Percentiles rank a stretch among this genome's conserved stretches.
phyloP scores from a whole-genome alignment of 257 asterid genomes.

The Fraxinus cuspidata region DNA sequence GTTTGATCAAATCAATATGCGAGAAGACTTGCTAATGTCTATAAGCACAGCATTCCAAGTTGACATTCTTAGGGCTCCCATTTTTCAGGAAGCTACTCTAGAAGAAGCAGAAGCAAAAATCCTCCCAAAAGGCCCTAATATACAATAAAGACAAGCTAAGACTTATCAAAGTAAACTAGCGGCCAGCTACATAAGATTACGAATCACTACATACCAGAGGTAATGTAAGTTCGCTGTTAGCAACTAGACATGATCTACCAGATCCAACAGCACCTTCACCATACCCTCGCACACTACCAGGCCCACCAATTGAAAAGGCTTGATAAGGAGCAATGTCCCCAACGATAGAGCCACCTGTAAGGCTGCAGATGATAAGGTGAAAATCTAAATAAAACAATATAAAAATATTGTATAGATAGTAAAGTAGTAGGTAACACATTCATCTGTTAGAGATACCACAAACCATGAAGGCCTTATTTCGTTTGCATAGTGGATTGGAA shows the following conservation, averaged over 20 bases:
- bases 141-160: background rate
- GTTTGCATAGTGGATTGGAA: conserved; percentile 9
- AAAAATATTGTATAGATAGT: background rate
- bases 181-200: background rate
- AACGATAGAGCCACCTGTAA: conserved; percentile 89
- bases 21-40: background rate
- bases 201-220: conserved; percentile 66
- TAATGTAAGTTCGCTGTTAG: conserved; percentile 74
- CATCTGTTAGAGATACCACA: conserved; percentile 5
- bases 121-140: background rate
- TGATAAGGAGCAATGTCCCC: conserved; percentile 99
- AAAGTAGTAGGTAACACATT: conserved; percentile 10
- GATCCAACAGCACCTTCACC: conserved; percentile 98
- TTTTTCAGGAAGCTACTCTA: no score
- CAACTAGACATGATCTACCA: conserved; percentile 87
- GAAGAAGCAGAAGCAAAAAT: no score
- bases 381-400: conserved; percentile 7
- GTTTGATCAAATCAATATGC: conserved; percentile 4
- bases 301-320: conserved; percentile 94
- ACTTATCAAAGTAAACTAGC: background rate
- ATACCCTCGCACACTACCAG: conserved; percentile 87
- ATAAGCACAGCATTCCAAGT: background rate
- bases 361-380: conserved; percentile 46
- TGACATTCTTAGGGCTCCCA: background rate
- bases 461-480: conserved; percentile 9